Base-by-base conservation (phyloP, 306 rosid genomes). In the Fragaria iinumae region DNA sequence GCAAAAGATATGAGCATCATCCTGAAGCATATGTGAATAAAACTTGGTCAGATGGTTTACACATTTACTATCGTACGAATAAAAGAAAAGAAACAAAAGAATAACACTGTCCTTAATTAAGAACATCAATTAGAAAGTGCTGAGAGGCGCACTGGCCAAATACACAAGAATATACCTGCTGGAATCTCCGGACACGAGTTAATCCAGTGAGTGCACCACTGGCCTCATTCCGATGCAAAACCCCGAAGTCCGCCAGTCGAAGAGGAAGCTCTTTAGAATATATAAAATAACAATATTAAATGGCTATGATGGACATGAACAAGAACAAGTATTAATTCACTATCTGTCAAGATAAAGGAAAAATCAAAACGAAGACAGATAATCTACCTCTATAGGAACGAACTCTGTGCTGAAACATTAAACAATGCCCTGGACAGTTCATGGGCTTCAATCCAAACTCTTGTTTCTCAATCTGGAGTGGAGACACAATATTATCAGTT, bases 371-470 rank as follows among this genome's bases (percentile, higher is more conserved):
- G 38, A 64, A 29, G 21, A 2, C 16, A 14, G 39, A 27, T 3
- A 38, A 8, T 23, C 13, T 16, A 66, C 70, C 70, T 66, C 70
- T 89, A 80, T 95, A 95, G 23, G 97, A 95, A 53, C 96, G 96
- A 80, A 92, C 97, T 85, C 96, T 87, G 73, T 95, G 98, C 77
- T 95, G 92, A 82, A 90, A 95, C 92, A 92, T 89, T 82, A 95
- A 83, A 85, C 98, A 95, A 81, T 95, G 98, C n/a, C 98, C 98
- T 0, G 97, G 98, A 88, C 98, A 95, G 84, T 95, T 95, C 98
- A 92, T 95, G 41, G 98, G 98, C 82, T 95, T 95, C 87, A 95
- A 70, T 76, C 98, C 98, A 86, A 95, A 95, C 77, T 95, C 97
- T 73, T 95, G 98, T 79, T 92, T 95, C 85, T 95, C 98, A 76